Evolutionary conservation across 345 rosid genomes (phyloP).

Genomic region (Chamaenerion angustifolium): DNA sequence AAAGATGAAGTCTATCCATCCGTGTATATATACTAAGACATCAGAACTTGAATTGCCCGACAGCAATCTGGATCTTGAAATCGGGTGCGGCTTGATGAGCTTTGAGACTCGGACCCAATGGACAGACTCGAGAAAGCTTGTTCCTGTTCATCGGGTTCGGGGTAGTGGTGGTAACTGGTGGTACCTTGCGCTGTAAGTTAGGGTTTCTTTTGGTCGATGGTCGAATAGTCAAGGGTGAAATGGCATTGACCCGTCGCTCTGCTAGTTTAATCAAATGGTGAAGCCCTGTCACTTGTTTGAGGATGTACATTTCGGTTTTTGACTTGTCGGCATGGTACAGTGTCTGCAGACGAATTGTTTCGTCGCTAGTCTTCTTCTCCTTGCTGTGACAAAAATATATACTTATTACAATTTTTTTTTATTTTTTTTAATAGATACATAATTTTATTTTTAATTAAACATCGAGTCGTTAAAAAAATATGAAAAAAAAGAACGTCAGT

Average conservation of each 20-base stretch:
- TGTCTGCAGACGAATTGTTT: conserved; percentile 71
- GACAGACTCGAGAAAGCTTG: too few species aligned
- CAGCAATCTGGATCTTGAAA: too few species aligned
- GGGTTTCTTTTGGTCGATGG: not conserved
- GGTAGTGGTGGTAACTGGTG: not conserved
- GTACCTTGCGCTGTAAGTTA: not conserved
- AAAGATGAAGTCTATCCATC: too few species aligned
- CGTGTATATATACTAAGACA: too few species aligned
- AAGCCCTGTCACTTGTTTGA: conserved; percentile 65
- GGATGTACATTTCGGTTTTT: conserved; percentile 62
- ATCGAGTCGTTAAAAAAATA: too few species aligned
- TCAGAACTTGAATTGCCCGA: too few species aligned
- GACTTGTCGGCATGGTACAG: conserved; percentile 90
- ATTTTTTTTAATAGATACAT: too few species aligned
- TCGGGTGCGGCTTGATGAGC: too few species aligned
- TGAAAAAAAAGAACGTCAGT: too few species aligned
- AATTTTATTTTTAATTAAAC: too few species aligned
- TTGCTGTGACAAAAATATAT: conserved; percentile 23
- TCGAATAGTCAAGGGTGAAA: not conserved
- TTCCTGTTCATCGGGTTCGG: not conserved
- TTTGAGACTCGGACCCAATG: too few species aligned
- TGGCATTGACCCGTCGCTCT: conserved; percentile 22
- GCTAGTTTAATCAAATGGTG: conserved; percentile 63
- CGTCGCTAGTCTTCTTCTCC: conserved; percentile 68
- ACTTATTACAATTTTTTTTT: too few species aligned